Conservation (phyloP, 257 asterid species). For the Paraleonurus japonicus region DNA sequence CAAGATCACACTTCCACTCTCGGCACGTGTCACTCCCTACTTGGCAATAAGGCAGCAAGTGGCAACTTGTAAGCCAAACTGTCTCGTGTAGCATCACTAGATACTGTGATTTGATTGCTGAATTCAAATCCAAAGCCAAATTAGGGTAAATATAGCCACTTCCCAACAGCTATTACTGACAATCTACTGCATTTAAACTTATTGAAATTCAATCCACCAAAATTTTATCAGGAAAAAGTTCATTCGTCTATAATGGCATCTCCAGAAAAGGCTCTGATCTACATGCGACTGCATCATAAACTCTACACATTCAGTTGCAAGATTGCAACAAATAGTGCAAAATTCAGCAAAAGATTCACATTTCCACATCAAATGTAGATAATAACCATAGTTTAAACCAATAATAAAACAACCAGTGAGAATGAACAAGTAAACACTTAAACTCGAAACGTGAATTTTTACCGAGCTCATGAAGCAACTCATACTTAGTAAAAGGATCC, state of each 20-base stretch:
- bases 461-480: constrained; percentile 96
- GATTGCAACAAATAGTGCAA: neutral
- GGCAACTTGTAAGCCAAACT: neutral
- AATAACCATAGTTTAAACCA: neutral
- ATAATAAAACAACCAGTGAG: constrained; percentile 1
- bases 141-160: neutral
- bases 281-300: constrained; percentile 12
- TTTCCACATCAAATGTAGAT: constrained; percentile 10
- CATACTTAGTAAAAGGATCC: constrained; percentile 90
- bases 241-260: neutral
- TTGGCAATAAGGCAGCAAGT: neutral
- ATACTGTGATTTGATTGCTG: neutral
- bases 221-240: constrained; percentile 6
- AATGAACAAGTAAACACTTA: constrained; percentile 10
- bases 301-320: constrained; percentile 2
- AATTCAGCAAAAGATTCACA: constrained; percentile 16
- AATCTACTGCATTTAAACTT: constrained; percentile 3
- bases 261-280: constrained; percentile 4
- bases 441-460: constrained; percentile 29
- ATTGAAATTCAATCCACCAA: neutral
- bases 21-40: neutral
- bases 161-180: neutral
- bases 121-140: neutral
- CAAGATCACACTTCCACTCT: neutral
- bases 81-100: constrained; percentile 5